Percentiles rank a stretch among this genome's conserved stretches.
Conservation (phyloP, 805 yeast species). For the Starmerella cellae region DNA sequence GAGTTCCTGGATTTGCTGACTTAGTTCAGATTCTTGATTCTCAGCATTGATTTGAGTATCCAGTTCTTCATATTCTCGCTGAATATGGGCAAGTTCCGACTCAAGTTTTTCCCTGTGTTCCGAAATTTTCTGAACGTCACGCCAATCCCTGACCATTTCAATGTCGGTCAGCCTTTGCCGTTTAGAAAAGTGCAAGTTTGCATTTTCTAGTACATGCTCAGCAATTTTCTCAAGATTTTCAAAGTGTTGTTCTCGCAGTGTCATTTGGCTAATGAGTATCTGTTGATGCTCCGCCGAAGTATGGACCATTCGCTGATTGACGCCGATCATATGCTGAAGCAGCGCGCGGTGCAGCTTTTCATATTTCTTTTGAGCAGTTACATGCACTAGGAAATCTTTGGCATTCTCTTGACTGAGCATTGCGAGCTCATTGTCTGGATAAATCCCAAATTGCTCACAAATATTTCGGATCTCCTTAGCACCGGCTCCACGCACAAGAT, state of each 20-base stretch:
- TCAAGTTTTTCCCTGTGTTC: background rate
- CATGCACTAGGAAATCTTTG: constrained; percentile 68
- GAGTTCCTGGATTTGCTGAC: background rate
- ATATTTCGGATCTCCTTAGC: constrained; percentile 57
- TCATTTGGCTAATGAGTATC: background rate
- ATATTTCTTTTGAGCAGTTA: constrained; percentile 61
- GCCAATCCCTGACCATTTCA: background rate
- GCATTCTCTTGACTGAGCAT: constrained; percentile 91
- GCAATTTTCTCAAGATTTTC: background rate
- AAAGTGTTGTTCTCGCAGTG: constrained; percentile 23
- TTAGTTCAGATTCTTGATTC: background rate
- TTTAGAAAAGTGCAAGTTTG: background rate
- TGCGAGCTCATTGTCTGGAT: constrained; percentile 82
- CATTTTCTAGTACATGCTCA: background rate
- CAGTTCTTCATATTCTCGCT: background rate
- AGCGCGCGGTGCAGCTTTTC: constrained; percentile 51
- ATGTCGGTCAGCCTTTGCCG: background rate
- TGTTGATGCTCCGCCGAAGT: background rate
- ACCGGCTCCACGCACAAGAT: constrained; percentile 34
- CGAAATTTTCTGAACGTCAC: background rate
- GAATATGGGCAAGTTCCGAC: background rate
- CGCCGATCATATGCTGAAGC: constrained; percentile 27
- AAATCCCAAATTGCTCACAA: constrained; percentile 55
- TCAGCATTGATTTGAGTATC: background rate
- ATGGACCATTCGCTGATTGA: constrained; percentile 28